Base-by-base conservation (phyloP, 2,329 filamentous ascomycete genomes). In the Trichoderma arundinaceum region DNA sequence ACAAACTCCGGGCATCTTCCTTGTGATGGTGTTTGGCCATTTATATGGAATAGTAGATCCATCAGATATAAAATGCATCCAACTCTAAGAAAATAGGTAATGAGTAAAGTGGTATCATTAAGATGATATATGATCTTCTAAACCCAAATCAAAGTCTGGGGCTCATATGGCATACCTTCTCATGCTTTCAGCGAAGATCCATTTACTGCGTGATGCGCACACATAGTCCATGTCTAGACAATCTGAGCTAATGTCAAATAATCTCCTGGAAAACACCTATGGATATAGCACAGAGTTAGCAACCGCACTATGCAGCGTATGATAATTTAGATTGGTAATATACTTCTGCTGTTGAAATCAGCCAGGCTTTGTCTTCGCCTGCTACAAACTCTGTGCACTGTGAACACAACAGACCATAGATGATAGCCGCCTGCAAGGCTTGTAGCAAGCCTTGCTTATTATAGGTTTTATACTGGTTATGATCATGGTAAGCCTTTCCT, bases 1-100 rank as follows among this genome's bases (percentile, higher is more conserved):
- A 63, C 43, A 46, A 53, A 56, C 41, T 63, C 60, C 10, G 60
- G 60, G 10, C 60, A 63, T 46, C 43, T 43, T 10, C 60, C 60
- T 33, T 35, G 56, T 4, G 60, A 54, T 33, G 60, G 60, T 19
- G 39, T 54, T 43, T 56, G 10, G 7, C 33, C 38, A 38, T 63
- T 53, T 44, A 56, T 43, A 39, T 63, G 38, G 17, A 63, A 39
- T 19, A 63, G 8, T 10, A 63, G 6, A 8, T 63, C 60, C 2
- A 53, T 28, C 7, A 63, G 39, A 9, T 63, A 63, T 15, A 63
- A 19, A 12, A 63, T 22, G 9, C 38, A 63, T n/a, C 19, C 60
- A n/a, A 56, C 32, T 19, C 53, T 57, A 28, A 9, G 9, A 17
- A 19, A 1, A 15, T 56, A 15, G 4, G 46, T 12, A 49, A 15